Conservation (phyloP, 2,329 filamentous ascomycete species). For the Alternaria burnsii region DNA sequence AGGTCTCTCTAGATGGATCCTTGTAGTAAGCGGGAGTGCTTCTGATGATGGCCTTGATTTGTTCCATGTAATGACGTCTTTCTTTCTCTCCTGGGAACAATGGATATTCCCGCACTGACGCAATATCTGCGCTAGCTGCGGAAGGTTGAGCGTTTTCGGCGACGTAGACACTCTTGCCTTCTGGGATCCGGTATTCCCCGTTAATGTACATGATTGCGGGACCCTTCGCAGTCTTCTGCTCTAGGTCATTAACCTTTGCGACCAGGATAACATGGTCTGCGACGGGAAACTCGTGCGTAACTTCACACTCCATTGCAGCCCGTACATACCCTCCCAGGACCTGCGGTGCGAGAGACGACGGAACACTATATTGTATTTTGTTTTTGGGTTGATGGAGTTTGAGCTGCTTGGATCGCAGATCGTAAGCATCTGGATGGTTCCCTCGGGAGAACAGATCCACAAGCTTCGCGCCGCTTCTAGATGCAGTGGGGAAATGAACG, state of each 20-base stretch:
- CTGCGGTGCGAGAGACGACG: constrained; percentile 25
- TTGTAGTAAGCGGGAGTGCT: constrained; percentile 12
- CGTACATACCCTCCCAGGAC: constrained; percentile 27
- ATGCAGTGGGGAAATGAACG: constrained; percentile 59
- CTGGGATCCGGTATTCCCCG: constrained; percentile 31
- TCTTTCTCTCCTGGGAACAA: constrained; percentile 33
- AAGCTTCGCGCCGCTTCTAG: constrained; percentile 37
- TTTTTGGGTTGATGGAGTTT: constrained; percentile 18
- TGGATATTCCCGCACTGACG: constrained; percentile 24
- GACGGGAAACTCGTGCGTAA: constrained; percentile 51
- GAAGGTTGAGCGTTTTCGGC: background rate
- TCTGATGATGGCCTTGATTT: constrained; percentile 28
- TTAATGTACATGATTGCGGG: constrained; percentile 39
- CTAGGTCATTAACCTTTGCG: constrained; percentile 49
- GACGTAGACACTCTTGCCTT: constrained; percentile 9
- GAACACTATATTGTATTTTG: background rate
- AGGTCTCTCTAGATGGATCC: constrained; percentile 1
- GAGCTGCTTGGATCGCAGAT: constrained; percentile 19
- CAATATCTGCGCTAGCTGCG: background rate
- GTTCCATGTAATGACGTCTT: constrained; percentile 22
- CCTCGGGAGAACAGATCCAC: constrained; percentile 43
- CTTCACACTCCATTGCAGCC: constrained; percentile 45
- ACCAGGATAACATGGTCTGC: constrained; percentile 60
- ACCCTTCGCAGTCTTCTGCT: background rate
- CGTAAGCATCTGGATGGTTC: constrained; percentile 36